Evolutionary conservation across 179 eudicot genomes (phyloP).

Genomic region (Sideroxylon spinosum): DNA sequence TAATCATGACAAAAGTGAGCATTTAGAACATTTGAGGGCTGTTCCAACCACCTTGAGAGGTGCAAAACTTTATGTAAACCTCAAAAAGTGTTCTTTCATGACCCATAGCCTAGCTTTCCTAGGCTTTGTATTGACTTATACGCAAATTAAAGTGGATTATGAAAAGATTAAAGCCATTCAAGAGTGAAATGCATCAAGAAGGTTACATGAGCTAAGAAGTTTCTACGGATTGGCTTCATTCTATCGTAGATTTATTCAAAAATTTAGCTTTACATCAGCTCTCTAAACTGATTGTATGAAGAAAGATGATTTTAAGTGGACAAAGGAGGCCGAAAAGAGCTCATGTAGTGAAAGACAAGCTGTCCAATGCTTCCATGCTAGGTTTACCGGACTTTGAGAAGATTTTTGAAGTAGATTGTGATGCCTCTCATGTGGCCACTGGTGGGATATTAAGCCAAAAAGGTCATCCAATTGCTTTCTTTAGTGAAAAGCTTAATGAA

Average conservation of each 20-base stretch:
- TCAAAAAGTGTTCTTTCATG: slow-evolving; percentile 1
- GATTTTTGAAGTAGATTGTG: slow-evolving; percentile 9
- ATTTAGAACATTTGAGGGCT: neutral
- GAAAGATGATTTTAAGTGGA: no score
- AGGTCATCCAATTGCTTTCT: neutral
- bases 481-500: no score
- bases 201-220: neutral
- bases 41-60: neutral
- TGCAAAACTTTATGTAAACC: neutral
- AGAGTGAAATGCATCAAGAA: neutral
- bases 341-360: no score
- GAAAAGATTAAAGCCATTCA: neutral
- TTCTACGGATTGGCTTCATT: slow-evolving; percentile 8
- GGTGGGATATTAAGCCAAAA: neutral
- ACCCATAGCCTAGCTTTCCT: neutral
- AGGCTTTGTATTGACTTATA: neutral
- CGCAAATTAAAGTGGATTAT: neutral
- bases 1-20: no score
- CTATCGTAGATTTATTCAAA: neutral
- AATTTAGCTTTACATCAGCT: neutral
- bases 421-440: neutral
- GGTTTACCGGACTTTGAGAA: slow-evolving; percentile 4
- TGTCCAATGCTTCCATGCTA: neutral
- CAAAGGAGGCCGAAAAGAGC: no score
- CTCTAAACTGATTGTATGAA: neutral